A percentile compares a stretch with the other conserved stretches of the same genome.
These are phyloP conservation scores for Gynochthodes officinalis DNA, from an alignment of 257 asterid genomes.

Conservation along the genomic window DNA sequence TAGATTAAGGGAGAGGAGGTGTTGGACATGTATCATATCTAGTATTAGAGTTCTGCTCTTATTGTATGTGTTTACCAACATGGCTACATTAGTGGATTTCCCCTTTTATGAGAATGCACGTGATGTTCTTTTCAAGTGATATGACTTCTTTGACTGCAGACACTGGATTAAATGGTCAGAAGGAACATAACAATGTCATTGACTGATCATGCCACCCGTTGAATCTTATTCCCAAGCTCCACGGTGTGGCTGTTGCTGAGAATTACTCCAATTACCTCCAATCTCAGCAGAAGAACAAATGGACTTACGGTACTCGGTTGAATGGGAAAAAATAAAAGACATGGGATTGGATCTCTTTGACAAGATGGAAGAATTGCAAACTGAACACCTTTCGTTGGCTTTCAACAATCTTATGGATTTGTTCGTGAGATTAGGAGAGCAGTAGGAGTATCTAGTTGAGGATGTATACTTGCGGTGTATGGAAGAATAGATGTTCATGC, in stretches of 20 bases:
- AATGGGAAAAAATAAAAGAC: constrained; percentile 49
- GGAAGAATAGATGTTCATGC: constrained; percentile 55
- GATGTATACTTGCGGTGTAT: constrained; percentile 56
- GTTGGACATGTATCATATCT: no score
- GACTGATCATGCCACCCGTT: constrained; percentile 47
- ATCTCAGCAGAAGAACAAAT: constrained; percentile 34
- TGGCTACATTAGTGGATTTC: background rate
- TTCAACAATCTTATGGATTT: constrained; percentile 63
- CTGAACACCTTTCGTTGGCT: constrained; percentile 36
- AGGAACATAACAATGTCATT: constrained; percentile 41
- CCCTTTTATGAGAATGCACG: no score
- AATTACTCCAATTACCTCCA: constrained; percentile 49
- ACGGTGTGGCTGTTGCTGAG: constrained; percentile 73
- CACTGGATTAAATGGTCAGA: constrained; percentile 74
- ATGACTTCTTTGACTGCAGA: constrained; percentile 31
- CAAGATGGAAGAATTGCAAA: constrained; percentile 45
- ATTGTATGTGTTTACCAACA: background rate
- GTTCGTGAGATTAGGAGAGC: constrained; percentile 47
- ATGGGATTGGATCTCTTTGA: constrained; percentile 48
- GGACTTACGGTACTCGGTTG: constrained; percentile 63
- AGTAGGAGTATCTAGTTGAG: constrained; percentile 36
- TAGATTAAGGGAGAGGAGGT: no score
- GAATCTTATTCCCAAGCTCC: constrained; percentile 56
- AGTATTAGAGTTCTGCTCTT: background rate
- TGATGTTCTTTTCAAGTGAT: no score